Evolutionary conservation across 106 monocot genomes (phyloP).

Genomic region (Acorus gramineus): DNA sequence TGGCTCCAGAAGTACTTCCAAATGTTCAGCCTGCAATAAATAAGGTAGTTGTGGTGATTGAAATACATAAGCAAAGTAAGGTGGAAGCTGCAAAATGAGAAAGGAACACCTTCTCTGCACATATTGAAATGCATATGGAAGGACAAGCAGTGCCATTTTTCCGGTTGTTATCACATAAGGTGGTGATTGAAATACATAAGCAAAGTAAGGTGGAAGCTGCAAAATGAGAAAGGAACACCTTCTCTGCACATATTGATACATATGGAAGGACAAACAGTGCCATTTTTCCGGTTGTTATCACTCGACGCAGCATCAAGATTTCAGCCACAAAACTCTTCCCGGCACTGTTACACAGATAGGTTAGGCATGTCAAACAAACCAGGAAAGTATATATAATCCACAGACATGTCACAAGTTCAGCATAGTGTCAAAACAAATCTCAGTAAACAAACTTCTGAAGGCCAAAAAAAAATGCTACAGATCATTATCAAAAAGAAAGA

Average conservation of each 20-base stretch:
- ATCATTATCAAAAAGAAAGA: too few relatives aligned
- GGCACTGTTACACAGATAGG: slow-evolving; percentile 44
- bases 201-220: not conserved
- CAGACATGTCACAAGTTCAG: not conserved
- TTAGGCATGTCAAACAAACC: not conserved
- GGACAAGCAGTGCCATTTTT: not conserved
- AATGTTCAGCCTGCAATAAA: slow-evolving; percentile 66
- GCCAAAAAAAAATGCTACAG: too few relatives aligned
- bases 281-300: slow-evolving; percentile 79
- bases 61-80: too few relatives aligned
- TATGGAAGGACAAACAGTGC: slow-evolving; percentile 95
- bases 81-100: not conserved
- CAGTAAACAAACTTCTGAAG: too few relatives aligned
- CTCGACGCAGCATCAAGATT: slow-evolving; percentile 85
- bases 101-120: slow-evolving; percentile 81
- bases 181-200: too few relatives aligned
- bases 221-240: slow-evolving; percentile 35
- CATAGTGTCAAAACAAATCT: not conserved
- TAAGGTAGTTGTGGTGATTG: too few relatives aligned
- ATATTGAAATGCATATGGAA: slow-evolving; percentile 41
- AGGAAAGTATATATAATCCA: not conserved
- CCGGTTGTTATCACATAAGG: too few relatives aligned
- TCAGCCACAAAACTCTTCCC: slow-evolving; percentile 99
- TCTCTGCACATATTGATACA: slow-evolving; percentile 96
- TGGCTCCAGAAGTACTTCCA: slow-evolving; percentile 82